Conservation (phyloP, 2,329 filamentous ascomycete species). For the Exophiala calicioides region DNA sequence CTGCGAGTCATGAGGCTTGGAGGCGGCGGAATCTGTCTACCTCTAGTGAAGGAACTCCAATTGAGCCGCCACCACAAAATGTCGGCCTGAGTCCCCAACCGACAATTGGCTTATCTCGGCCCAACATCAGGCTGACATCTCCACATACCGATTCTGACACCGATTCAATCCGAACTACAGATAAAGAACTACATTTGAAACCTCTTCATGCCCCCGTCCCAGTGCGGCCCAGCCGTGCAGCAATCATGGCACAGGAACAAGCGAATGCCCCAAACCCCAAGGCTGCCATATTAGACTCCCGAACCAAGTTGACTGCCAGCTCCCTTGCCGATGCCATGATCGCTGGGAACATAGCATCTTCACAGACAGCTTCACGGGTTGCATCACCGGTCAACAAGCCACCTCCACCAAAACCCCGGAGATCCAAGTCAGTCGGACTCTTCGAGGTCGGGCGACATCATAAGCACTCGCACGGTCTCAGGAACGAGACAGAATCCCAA, state of each 20-base stretch:
- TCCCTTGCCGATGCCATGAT: conserved; percentile 49
- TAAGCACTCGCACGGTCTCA: conserved; percentile 28
- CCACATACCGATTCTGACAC: conserved; percentile 22
- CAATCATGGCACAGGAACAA: conserved; percentile 19
- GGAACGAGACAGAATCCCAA: conserved; percentile 30
- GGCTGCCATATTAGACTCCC: conserved; percentile 9
- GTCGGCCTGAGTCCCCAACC: conserved; percentile 3
- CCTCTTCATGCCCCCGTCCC: conserved; percentile 18
- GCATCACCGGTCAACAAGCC: conserved; percentile 40
- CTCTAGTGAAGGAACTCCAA: conserved; percentile 11
- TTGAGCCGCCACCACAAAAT: conserved; percentile 1
- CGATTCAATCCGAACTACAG: conserved; percentile 6
- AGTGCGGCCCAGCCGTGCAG: conserved; percentile 13
- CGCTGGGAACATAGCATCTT: conserved; percentile 49
- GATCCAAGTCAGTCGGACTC: conserved; percentile 40
- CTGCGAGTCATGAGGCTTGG: conserved; percentile 16
- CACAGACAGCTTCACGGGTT: conserved; percentile 40
- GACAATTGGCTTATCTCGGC: conserved; percentile 7
- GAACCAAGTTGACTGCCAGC: conserved; percentile 35
- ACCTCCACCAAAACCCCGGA: conserved; percentile 42
- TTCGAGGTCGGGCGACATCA: conserved; percentile 32
- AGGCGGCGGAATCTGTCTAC: conserved; percentile 14
- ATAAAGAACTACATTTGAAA: neutral
- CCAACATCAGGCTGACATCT: conserved; percentile 14
- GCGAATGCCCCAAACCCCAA: conserved; percentile 1